phyloP scores from a whole-genome alignment of 179 eudicot species.

The Amaranthus tricolor region DNA sequence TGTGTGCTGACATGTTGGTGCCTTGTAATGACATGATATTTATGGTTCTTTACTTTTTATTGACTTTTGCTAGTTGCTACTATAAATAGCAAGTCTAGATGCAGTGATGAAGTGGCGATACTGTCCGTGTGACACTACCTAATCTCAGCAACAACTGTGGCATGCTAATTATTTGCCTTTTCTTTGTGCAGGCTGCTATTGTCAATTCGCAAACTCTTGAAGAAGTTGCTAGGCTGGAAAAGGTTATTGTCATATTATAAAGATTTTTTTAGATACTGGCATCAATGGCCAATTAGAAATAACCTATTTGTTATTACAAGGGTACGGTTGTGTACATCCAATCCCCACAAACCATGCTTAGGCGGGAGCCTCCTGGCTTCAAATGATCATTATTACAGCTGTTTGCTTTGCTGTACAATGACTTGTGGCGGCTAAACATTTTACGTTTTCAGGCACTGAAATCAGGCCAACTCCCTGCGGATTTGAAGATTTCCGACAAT shows the following conservation, averaged over 20 bases:
- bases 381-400: background rate
- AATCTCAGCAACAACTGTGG: background rate
- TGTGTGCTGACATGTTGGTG: background rate
- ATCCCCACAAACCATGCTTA: no score
- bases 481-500: conserved; percentile 30
- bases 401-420: background rate
- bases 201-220: conserved; percentile 97
- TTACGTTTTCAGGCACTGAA: conserved; percentile 31
- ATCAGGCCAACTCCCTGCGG: conserved; percentile 48
- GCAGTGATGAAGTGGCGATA: background rate
- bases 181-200: conserved; percentile 86
- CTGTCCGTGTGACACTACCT: background rate
- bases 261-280: background rate
- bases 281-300: no score
- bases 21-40: background rate
- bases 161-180: background rate
- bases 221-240: conserved; percentile 97
- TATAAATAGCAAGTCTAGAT: background rate
- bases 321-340: no score
- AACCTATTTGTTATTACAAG: no score
- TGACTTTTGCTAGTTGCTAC: background rate
- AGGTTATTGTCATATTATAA: conserved; percentile 43
- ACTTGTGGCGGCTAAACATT: conserved; percentile 6
- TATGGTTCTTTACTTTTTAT: background rate
- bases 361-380: background rate